A percentile compares a stretch with the other conserved stretches of the same genome.
Evolutionary conservation across 768 basidiomycete species (phyloP).

Genomic region (Panellus pusillus): DNA sequence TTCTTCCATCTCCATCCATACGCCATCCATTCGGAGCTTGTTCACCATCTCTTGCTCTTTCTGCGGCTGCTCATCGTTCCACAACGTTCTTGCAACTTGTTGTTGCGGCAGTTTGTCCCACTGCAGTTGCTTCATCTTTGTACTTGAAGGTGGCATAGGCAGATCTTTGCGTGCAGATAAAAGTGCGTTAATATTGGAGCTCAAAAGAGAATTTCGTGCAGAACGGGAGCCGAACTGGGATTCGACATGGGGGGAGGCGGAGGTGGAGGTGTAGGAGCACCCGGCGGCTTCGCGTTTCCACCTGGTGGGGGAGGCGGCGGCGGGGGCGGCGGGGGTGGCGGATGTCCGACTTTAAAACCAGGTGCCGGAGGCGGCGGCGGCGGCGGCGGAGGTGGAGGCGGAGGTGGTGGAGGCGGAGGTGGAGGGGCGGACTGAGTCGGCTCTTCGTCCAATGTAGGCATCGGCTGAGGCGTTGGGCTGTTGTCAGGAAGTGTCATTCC

Average conservation of each 20-base stretch:
- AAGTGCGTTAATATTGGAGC: slow-evolving; percentile 56
- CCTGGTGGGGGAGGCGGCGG: slow-evolving; percentile 36
- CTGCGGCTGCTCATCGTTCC: slow-evolving; percentile 68
- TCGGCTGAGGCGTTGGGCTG: slow-evolving; percentile 33
- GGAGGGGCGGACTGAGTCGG: slow-evolving; percentile 29
- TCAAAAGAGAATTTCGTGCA: slow-evolving; percentile 59
- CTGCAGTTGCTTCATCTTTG: slow-evolving; percentile 96
- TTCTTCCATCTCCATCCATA: slow-evolving; percentile 96
- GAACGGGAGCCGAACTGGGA: slow-evolving; percentile 44
- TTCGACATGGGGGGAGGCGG: slow-evolving; percentile 29
- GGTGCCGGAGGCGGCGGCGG: slow-evolving; percentile 38
- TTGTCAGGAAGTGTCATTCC: slow-evolving; percentile 43
- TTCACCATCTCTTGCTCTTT: slow-evolving; percentile 80
- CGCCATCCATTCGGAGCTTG: slow-evolving; percentile 79
- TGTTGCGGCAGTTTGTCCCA: slow-evolving; percentile 98
- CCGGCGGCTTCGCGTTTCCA: slow-evolving; percentile 28
- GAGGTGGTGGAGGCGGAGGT: slow-evolving; percentile 25
- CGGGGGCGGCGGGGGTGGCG: slow-evolving; percentile 28
- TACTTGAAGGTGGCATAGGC: slow-evolving; percentile 69
- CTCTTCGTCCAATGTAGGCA: slow-evolving; percentile 45
- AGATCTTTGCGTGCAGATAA: slow-evolving; percentile 80
- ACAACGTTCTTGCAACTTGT: slow-evolving; percentile 81
- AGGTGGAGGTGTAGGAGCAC: slow-evolving; percentile 14
- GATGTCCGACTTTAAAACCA: slow-evolving; percentile 29
- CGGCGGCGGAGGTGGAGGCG: slow-evolving; percentile 31